These are phyloP conservation scores for Cornus suecica DNA, from an alignment of 148 eudicot species.

Conservation along the genomic window DNA sequence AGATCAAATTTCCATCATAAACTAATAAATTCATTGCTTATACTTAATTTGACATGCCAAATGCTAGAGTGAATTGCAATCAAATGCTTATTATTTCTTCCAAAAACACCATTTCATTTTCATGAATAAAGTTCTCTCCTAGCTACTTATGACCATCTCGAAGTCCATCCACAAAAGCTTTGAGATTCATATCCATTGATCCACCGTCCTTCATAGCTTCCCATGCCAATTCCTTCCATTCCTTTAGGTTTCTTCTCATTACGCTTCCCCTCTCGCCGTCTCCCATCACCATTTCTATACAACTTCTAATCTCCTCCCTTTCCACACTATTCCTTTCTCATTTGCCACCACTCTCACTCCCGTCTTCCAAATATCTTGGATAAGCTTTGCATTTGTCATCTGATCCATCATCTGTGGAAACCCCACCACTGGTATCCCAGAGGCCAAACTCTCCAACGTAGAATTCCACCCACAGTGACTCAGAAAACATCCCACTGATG, in stretches of 20 bases:
- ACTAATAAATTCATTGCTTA: no score
- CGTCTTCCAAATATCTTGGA: conserved; percentile 29
- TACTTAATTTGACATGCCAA: no score
- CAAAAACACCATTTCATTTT: background rate
- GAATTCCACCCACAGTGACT: conserved; percentile 48
- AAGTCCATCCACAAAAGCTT: background rate
- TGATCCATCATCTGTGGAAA: conserved; percentile 28
- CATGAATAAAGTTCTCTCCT: background rate
- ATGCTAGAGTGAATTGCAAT: no score
- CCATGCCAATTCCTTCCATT: conserved; percentile 21
- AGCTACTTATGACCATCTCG: background rate
- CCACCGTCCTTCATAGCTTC: conserved; percentile 25
- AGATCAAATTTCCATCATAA: no score
- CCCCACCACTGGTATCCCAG: conserved; percentile 24
- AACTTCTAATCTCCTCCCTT: conserved; percentile 21
- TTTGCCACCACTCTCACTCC: conserved; percentile 17
- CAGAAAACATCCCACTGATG: conserved; percentile 31
- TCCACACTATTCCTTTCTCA: conserved; percentile 16
- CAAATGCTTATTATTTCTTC: no score
- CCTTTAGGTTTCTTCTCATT: conserved; percentile 20
- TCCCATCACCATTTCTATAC: conserved; percentile 32
- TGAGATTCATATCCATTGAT: conserved; percentile 17
- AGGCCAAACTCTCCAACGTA: conserved; percentile 20
- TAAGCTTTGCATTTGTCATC: conserved; percentile 16
- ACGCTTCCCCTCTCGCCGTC: conserved; percentile 10